Base-by-base conservation (phyloP, 192 early-diverging fungal genomes). In the Coemansia sp. region DNA sequence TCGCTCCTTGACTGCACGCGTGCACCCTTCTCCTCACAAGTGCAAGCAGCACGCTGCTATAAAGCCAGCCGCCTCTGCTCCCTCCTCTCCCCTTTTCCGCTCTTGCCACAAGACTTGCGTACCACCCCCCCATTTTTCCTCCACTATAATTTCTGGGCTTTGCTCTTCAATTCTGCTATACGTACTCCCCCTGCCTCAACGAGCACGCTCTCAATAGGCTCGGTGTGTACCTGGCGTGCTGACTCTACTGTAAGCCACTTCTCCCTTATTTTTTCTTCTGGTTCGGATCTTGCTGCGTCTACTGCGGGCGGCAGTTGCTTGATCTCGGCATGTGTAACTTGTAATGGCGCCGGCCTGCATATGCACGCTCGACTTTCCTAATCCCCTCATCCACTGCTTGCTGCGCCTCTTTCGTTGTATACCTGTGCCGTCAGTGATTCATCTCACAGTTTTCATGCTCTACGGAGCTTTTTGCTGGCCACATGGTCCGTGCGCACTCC, bases 301-400 rank as follows among this genome's bases (percentile, higher is more conserved):
- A 58, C 55, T 58, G 31, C 55, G 27, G 15, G 24, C 51, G 51
- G 22, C 46, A 50, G 51, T 29, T 55, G 10, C 55, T 58, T 31
- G 55, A 17, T 32, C 55, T 32, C 55, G 55, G 55, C 55, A 58
- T 58, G 55, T 58, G 32, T 22, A 17, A 34, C 55, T 31, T 34
- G 15, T 17, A 31, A 58, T 58, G 55, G 55, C 55, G 55, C 22
- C 31, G 55, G 55, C 55, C 55, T 58, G 55, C 55, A 58, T 58
- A 58, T 58, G 55, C 55, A 58, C 51, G 22, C 51, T 29, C 51
- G n/a, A 45, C 15, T 45, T n/a, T 45, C 15, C 44, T 45, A 45
- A 45, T 45, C 15, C 44, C 19, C 46, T 22, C 19, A 29, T 15
- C 51, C 24, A 24, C 51, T 19, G 19, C 51, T 29, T 55, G 51